phyloP scores from a whole-genome alignment of 2,329 filamentous ascomycete genomes.

The Diaporthe ilicicola region DNA sequence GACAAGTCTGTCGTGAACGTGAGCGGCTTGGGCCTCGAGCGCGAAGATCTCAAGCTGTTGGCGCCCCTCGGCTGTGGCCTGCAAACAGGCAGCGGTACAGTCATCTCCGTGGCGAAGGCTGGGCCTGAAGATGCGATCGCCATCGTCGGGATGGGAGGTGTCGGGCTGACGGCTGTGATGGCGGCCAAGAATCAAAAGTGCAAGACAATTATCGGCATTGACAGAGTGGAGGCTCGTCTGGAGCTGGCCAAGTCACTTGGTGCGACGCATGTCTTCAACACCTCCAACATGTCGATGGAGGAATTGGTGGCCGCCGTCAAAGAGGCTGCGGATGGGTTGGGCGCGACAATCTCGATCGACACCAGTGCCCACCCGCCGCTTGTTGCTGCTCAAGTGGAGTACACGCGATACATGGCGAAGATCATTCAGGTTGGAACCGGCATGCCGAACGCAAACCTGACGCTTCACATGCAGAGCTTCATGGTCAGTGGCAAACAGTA shows the following conservation, averaged over 20 bases:
- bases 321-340: conserved; percentile 54
- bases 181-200: conserved; percentile 32
- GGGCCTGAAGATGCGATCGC: conserved; percentile 36
- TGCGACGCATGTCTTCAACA: conserved; percentile 48
- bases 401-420: conserved; percentile 54
- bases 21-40: conserved; percentile 15
- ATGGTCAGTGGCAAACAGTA: conserved; percentile 57
- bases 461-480: conserved; percentile 52
- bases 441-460: conserved; percentile 51
- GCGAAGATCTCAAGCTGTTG: conserved; percentile 39
- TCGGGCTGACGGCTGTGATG: conserved; percentile 35
- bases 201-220: conserved; percentile 49
- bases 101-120: conserved; percentile 41
- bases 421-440: conserved; percentile 60
- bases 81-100: conserved; percentile 44
- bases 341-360: conserved; percentile 56
- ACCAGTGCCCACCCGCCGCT: conserved; percentile 55
- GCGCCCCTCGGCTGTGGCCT: conserved; percentile 44
- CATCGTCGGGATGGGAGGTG: conserved; percentile 43
- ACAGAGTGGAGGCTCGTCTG: conserved; percentile 52
- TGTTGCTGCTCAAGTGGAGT: conserved; percentile 51
- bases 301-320: conserved; percentile 58
- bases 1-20: conserved; percentile 43
- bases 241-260: conserved; percentile 48
- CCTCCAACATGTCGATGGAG: conserved; percentile 41